Evolutionary conservation across 176 grass and related monocot species (phyloP).

Genomic region (Triticum aestivum): DNA sequence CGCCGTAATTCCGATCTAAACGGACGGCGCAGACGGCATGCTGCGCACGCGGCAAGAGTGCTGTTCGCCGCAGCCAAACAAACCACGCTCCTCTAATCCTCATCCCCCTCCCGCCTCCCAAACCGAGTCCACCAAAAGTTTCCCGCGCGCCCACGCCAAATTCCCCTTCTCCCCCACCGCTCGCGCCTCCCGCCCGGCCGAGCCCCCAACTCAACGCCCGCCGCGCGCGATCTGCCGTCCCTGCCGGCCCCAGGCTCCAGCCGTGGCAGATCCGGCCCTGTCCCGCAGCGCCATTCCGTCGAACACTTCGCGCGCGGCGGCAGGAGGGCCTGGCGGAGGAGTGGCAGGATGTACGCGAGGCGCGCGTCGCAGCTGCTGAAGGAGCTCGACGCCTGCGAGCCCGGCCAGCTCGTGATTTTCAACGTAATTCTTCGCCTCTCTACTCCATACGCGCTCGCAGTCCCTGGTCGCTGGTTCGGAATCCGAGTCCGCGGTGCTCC

Average conservation of each 20-base stretch:
- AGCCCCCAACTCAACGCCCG: background rate
- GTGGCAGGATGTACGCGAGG: constrained; percentile 66
- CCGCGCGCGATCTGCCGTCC: background rate
- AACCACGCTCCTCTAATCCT: background rate
- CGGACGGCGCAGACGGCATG: no score
- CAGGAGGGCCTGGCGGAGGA: background rate
- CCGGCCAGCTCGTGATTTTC: constrained; percentile 65
- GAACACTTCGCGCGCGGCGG: constrained; percentile 32
- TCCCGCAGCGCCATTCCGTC: constrained; percentile 12
- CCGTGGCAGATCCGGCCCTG: background rate
- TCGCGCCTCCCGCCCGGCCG: background rate
- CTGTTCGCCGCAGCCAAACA: background rate
- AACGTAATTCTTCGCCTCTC: constrained; percentile 35
- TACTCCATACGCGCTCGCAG: background rate
- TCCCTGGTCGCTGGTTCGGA: background rate
- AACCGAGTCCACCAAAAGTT: background rate
- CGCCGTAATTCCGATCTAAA: no score
- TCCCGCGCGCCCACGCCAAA: constrained; percentile 33
- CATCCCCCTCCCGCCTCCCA: background rate
- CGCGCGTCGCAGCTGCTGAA: constrained; percentile 67
- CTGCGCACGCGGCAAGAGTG: no score
- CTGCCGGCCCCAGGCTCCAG: background rate
- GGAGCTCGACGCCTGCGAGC: constrained; percentile 76
- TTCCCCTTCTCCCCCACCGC: background rate
- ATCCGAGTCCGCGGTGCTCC: background rate